These are phyloP conservation scores for Poterioochromonas sp. DNA, from an alignment of 352 stramenopile species.

Conservation along the genomic window DNA sequence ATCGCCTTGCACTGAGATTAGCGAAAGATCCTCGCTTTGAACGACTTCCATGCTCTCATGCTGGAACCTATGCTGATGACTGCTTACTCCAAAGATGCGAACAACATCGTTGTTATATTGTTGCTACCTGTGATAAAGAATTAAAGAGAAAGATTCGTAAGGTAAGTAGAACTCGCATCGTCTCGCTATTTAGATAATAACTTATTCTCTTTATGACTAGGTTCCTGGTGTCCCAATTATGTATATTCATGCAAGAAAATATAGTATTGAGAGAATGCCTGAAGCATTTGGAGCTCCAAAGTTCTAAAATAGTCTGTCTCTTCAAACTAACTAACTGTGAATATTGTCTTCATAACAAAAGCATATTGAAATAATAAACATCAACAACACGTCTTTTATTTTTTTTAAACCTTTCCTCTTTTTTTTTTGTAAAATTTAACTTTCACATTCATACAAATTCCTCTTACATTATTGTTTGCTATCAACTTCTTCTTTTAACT, in stretches of 20 bases:
- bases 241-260: slow-evolving; percentile 98
- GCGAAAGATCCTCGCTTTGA: slow-evolving; percentile 97
- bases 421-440: no score
- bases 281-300: slow-evolving; percentile 81
- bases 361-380: no score
- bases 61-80: slow-evolving; percentile 99
- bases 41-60: slow-evolving; percentile 92
- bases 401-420: no score
- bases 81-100: slow-evolving; percentile 68
- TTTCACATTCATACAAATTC: no score
- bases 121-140: slow-evolving; percentile 98
- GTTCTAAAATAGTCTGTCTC: no score
- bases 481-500: not conserved
- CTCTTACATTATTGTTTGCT: not conserved
- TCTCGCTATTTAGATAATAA: not conserved
- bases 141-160: slow-evolving; percentile 59
- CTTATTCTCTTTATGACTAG: not conserved
- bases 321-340: no score
- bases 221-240: slow-evolving; percentile 99
- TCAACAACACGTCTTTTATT: no score
- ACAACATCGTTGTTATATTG: slow-evolving; percentile 92
- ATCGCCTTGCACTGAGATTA: slow-evolving; percentile 75
- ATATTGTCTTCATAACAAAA: no score
- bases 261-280: slow-evolving; percentile 97
- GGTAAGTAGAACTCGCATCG: no score